phyloP scores from a whole-genome alignment of 768 basidiomycete genomes.

The Grammothele lineata region DNA sequence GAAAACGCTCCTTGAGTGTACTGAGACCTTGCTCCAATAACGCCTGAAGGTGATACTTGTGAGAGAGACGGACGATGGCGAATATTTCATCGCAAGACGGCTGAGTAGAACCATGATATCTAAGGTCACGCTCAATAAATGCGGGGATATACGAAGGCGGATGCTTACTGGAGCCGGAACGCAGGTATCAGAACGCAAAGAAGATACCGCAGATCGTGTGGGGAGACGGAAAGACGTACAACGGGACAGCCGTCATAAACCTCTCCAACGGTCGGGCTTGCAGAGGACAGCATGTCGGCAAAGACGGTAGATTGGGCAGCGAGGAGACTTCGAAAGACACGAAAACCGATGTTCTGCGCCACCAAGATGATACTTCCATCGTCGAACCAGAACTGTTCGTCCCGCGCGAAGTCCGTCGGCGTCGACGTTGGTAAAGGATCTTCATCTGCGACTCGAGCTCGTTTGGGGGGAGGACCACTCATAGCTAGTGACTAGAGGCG shows the following conservation, averaged over 20 bases:
- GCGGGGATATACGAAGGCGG: too few relatives aligned
- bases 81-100: too few relatives aligned
- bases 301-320: conserved; percentile 11
- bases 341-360: neutral
- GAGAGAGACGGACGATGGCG: conserved; percentile 2
- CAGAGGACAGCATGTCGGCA: conserved; percentile 6
- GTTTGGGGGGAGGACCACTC: too few relatives aligned
- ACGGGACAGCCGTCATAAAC: neutral
- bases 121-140: neutral
- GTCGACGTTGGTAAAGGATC: too few relatives aligned
- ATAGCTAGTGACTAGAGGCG: too few relatives aligned
- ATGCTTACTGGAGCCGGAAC: neutral
- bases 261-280: neutral
- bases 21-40: neutral
- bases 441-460: too few relatives aligned
- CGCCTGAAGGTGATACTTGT: conserved; percentile 5
- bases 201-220: neutral
- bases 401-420: too few relatives aligned
- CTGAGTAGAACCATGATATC: too few relatives aligned
- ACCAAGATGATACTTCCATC: conserved; percentile 13
- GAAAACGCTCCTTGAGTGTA: neutral
- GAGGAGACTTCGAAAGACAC: conserved; percentile 7
- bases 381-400: conserved; percentile 8
- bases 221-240: neutral
- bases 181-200: neutral